Evolutionary conservation across 169 alveolate species (phyloP), one percentile per base, ranked within the genome.

Genomic region (Plasmodium cynomolgi): DNA sequence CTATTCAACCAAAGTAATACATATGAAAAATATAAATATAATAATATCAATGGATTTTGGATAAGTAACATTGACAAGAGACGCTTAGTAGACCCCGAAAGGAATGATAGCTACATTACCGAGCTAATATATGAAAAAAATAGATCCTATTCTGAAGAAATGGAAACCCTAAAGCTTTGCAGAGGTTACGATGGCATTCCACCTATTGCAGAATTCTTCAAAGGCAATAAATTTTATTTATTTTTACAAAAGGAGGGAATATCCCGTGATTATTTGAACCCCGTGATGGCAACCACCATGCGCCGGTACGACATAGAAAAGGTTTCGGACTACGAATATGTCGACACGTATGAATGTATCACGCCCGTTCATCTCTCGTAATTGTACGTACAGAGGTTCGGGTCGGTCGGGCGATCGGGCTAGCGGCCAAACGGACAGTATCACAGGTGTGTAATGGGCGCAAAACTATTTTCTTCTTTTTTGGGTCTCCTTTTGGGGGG

Each of bases 261-360:
- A 17, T 34, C 20, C 15, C n/a, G 79, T 44, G 56, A 15, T 54
- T 7, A 44, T 73, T 37, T 71, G 56, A 81, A 47, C 31, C 80
- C 91, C 47, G 68, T n/a, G 44, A 91, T 91, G 37, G 92, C 95
- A 91, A 91, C 95, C 37, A 91, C 58, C 23, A 91, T 91, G 95
- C 80, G 92, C 3, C 71, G 95, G 54, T 91, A 91, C 44, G 95
- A 91, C 54, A 7, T 91, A 41, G 84, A 91, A 11, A 15, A 37
- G 1, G 84, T 71, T 34, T 73, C 84, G n/a, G 84, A n/a, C 23
- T 81, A 81, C 20, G 73, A 91, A 81, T 37, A 9, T n/a, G 54
- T 82, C 39, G 26, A 17, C 17, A 33, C 92, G 34, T 15, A 41
- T 44, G 80, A 71, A 23, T 62, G 84, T n/a, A 91, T 81, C 4